Conservation (phyloP, 805 yeast species). For the Schwanniomyces pseudopolymorphus region DNA sequence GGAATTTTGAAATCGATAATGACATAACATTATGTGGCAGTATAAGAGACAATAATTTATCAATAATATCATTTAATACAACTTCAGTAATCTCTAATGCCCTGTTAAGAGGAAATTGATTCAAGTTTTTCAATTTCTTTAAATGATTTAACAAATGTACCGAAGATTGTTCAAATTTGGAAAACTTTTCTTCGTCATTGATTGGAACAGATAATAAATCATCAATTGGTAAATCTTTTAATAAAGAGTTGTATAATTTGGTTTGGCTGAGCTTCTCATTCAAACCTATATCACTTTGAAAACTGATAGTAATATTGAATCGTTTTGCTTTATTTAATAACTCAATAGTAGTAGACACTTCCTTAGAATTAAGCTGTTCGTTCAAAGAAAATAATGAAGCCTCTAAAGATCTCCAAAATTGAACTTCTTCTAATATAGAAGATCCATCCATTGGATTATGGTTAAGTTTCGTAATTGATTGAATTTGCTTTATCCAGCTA, state of each 20-base stretch:
- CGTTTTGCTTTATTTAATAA: constrained; percentile 70
- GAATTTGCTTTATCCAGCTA: constrained; percentile 68
- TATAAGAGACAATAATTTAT: constrained; percentile 41
- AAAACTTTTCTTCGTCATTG: constrained; percentile 29
- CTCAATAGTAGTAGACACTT: constrained; percentile 56
- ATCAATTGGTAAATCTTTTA: constrained; percentile 69
- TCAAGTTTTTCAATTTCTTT: constrained; percentile 53
- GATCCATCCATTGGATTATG: constrained; percentile 57
- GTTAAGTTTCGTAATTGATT: constrained; percentile 51
- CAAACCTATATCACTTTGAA: constrained; percentile 70
- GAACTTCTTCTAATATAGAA: constrained; percentile 59
- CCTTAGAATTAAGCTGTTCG: constrained; percentile 55
- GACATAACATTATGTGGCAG: constrained; percentile 43
- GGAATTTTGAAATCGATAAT: constrained; percentile 40
- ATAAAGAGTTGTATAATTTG: constrained; percentile 56
- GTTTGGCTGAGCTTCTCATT: constrained; percentile 52
- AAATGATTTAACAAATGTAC: constrained; percentile 56
- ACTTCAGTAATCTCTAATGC: constrained; percentile 67
- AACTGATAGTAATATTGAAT: constrained; percentile 74
- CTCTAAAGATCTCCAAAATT: constrained; percentile 78
- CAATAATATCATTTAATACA: constrained; percentile 56
- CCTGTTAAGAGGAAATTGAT: constrained; percentile 60
- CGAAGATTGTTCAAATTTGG: constrained; percentile 45
- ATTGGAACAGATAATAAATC: constrained; percentile 36
- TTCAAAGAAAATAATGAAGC: constrained; percentile 53